A percentile compares a stretch with the other conserved stretches of the same genome.
Evolutionary conservation across 2,329 filamentous ascomycete genomes (phyloP).

Genomic region (Zymoseptoria brevis): DNA sequence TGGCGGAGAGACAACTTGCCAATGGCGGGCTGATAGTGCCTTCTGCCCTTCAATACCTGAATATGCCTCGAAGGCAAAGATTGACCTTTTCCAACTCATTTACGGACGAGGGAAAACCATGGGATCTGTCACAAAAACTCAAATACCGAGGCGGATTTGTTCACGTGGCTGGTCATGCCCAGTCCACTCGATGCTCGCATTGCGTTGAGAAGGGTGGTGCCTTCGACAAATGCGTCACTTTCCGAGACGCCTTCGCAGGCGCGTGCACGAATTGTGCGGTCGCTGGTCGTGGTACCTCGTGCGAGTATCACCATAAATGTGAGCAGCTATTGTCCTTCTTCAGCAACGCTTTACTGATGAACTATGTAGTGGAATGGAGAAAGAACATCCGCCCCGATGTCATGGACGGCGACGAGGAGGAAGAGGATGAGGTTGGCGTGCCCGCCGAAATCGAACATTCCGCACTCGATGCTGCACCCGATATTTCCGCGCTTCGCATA

Average conservation of each 20-base stretch:
- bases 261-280: not conserved
- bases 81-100: not conserved
- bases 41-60: constrained; percentile 1
- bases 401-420: not conserved
- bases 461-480: no score
- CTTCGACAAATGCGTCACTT: not conserved
- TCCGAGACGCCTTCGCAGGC: not conserved
- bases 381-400: not conserved
- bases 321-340: not conserved
- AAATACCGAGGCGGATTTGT: constrained; percentile 1
- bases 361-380: not conserved
- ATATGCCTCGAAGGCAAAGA: constrained; percentile 1
- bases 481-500: no score
- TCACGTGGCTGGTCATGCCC: not conserved
- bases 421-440: not conserved
- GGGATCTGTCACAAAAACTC: not conserved
- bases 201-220: not conserved
- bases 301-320: not conserved
- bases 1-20: no score
- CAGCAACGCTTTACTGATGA: not conserved
- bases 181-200: not conserved
- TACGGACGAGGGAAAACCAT: not conserved
- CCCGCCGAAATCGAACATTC: not conserved
- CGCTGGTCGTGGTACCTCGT: not conserved
- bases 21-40: no score